Evolutionary conservation across 2,329 filamentous ascomycete species (phyloP).

Genomic region (Gaeumannomyces tritici): DNA sequence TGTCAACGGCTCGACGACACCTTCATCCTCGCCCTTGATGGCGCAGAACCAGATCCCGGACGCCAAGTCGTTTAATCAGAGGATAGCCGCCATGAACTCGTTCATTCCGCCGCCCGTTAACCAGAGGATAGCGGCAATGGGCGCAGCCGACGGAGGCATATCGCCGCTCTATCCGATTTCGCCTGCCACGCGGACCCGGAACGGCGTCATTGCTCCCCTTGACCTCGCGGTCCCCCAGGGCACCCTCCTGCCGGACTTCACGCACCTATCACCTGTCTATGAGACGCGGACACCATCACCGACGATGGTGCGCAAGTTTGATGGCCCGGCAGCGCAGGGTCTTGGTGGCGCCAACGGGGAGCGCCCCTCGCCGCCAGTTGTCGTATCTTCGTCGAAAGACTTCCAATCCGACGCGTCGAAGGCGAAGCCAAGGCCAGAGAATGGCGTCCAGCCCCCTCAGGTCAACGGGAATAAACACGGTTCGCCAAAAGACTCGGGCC

Average conservation of each 20-base stretch:
- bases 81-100: slow-evolving; percentile 15
- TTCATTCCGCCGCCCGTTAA: slow-evolving; percentile 11
- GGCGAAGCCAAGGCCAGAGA: slow-evolving; percentile 1
- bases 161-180: slow-evolving; percentile 1
- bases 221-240: slow-evolving; percentile 43
- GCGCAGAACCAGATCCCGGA: not conserved
- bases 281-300: slow-evolving; percentile 66
- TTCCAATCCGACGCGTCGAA: not conserved
- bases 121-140: not conserved
- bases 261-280: slow-evolving; percentile 62
- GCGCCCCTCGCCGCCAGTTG: not conserved
- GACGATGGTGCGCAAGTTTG: slow-evolving; percentile 45
- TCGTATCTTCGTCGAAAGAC: not conserved
- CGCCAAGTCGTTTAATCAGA: slow-evolving; percentile 19
- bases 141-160: not conserved
- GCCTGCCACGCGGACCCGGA: slow-evolving; percentile 16
- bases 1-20: slow-evolving; percentile 34
- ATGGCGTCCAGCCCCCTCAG: slow-evolving; percentile 23
- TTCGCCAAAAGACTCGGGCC: slow-evolving; percentile 41
- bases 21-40: slow-evolving; percentile 7
- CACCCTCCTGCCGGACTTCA: slow-evolving; percentile 31
- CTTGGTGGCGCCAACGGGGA: not conserved
- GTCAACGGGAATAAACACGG: slow-evolving; percentile 44
- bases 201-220: slow-evolving; percentile 39
- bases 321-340: slow-evolving; percentile 7